A percentile compares a stretch with the other conserved stretches of the same genome.
These are phyloP conservation scores for Ilyonectria sp. DNA, from an alignment of 2,329 filamentous ascomycete species.

Conservation along the genomic window DNA sequence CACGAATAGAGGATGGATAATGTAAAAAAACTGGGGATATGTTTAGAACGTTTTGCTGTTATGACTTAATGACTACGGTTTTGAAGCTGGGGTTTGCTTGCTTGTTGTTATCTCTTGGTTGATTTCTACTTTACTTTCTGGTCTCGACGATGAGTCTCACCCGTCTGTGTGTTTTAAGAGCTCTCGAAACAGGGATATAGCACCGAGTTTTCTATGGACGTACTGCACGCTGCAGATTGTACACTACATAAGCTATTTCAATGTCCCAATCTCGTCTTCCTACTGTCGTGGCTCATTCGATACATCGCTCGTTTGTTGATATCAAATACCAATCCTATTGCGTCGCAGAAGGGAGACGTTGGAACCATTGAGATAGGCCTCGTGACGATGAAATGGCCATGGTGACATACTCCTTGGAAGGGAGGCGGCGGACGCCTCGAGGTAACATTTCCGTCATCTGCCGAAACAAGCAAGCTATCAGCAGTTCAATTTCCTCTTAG, in stretches of 20 bases:
- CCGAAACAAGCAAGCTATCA: too few relatives aligned
- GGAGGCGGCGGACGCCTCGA: not conserved
- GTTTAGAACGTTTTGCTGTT: constrained; percentile 45
- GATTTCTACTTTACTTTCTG: constrained; percentile 11
- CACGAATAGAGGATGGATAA: constrained; percentile 41
- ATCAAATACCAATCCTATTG: not conserved
- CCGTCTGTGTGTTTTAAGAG: not conserved
- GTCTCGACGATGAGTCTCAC: constrained; percentile 1
- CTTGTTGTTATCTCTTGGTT: constrained; percentile 26
- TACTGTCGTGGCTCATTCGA: not conserved
- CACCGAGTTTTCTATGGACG: constrained; percentile 1
- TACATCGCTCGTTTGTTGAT: not conserved
- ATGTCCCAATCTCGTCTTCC: not conserved
- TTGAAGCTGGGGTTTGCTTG: constrained; percentile 25
- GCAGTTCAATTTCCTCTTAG: too few relatives aligned
- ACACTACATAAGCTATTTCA: constrained; percentile 15
- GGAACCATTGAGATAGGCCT: too few relatives aligned
- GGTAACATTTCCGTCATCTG: too few relatives aligned
- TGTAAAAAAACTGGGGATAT: constrained; percentile 47
- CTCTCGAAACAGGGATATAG: constrained; percentile 5
- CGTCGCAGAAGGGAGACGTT: not conserved
- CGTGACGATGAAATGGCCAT: not conserved
- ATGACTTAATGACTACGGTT: constrained; percentile 51
- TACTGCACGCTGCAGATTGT: constrained; percentile 13
- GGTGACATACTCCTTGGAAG: not conserved